Percentiles rank a stretch among this genome's conserved stretches.
Evolutionary conservation across 2,329 filamentous ascomycete species (phyloP).

Genomic region (Ascochyta fabae): DNA sequence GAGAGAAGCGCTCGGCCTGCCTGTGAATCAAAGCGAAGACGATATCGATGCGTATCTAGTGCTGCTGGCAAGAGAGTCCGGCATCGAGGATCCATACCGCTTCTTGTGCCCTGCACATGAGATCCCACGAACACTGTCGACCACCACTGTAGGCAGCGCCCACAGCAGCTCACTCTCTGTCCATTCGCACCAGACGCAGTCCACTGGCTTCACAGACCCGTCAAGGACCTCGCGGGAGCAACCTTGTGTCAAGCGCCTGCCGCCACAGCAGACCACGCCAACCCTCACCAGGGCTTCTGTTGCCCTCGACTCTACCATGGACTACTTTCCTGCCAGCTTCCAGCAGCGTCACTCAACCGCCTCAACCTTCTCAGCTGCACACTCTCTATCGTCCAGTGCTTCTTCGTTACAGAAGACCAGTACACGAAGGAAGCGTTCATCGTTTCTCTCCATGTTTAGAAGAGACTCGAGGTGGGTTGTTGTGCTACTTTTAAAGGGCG

Average conservation of each 20-base stretch:
- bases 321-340: constrained; percentile 22
- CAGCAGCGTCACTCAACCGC: constrained; percentile 30
- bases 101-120: constrained; percentile 33
- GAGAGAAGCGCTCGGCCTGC: constrained; percentile 39
- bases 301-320: constrained; percentile 27
- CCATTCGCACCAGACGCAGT: constrained; percentile 46
- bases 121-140: constrained; percentile 39
- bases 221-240: constrained; percentile 44
- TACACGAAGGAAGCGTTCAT: constrained; percentile 37
- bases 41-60: constrained; percentile 39
- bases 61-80: constrained; percentile 36
- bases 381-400: constrained; percentile 32
- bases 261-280: constrained; percentile 26
- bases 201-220: constrained; percentile 41
- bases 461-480: constrained; percentile 37
- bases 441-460: constrained; percentile 42
- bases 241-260: constrained; percentile 24
- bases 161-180: constrained; percentile 43
- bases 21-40: constrained; percentile 38
- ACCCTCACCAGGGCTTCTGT: constrained; percentile 25
- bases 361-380: constrained; percentile 29
- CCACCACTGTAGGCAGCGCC: constrained; percentile 40
- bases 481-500: neutral
- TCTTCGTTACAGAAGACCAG: constrained; percentile 26
- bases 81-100: constrained; percentile 44